Evolutionary conservation across 495 filamentous ascomycete species (phyloP).

Genomic region (Clohesyomyces aquaticus): DNA sequence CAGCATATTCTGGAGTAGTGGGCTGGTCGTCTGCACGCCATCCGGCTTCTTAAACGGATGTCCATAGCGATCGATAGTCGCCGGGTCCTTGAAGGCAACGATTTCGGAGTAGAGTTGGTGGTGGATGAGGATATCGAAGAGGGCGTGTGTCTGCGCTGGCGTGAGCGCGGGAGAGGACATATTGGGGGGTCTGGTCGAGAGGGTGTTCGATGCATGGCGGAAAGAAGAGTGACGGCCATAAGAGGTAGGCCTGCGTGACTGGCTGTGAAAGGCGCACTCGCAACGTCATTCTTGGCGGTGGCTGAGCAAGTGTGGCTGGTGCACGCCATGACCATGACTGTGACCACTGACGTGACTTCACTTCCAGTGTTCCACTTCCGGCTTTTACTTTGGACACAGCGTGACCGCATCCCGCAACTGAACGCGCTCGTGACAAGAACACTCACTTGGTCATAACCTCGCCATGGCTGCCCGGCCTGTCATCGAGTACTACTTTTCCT

Average conservation of each 20-base stretch:
- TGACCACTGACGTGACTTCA: no score
- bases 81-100: constrained; percentile 59
- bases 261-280: neutral
- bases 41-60: constrained; percentile 56
- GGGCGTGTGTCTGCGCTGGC: constrained; percentile 58
- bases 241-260: neutral
- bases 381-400: no score
- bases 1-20: constrained; percentile 62
- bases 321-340: no score
- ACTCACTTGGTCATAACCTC: no score
- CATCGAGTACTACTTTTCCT: no score
- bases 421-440: no score
- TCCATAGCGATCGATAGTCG: constrained; percentile 60
- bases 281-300: constrained; percentile 5
- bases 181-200: neutral
- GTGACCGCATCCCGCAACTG: no score
- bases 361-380: no score
- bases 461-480: no score
- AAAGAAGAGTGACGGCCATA: neutral
- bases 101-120: constrained; percentile 66
- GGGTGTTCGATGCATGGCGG: constrained; percentile 3
- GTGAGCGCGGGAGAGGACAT: constrained; percentile 44
- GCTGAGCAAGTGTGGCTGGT: no score
- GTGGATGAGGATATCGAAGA: constrained; percentile 70
- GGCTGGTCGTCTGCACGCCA: constrained; percentile 51